Conservation (phyloP, 2,329 filamentous ascomycete species). For the Lizonia empirigonia region DNA sequence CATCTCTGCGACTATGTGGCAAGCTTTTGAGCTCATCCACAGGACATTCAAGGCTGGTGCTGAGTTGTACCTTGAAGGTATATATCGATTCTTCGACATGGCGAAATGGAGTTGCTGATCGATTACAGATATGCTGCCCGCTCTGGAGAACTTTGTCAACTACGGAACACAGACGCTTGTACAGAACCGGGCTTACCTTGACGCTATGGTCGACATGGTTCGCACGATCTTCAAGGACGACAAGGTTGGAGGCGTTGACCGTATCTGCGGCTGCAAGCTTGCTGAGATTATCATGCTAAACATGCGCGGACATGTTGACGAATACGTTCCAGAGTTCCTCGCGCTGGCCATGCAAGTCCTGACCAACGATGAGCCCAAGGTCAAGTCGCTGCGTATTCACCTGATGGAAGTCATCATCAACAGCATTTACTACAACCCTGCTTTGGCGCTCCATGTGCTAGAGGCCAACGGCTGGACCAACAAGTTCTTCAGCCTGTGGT, state of each 20-base stretch:
- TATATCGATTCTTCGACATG: background rate
- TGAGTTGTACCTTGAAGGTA: constrained; percentile 86
- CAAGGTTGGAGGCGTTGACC: constrained; percentile 90
- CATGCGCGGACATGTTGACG: constrained; percentile 84
- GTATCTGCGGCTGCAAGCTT: constrained; percentile 96
- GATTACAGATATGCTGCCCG: constrained; percentile 84
- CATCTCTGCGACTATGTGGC: constrained; percentile 97
- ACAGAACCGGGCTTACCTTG: constrained; percentile 83
- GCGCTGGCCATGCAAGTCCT: constrained; percentile 86
- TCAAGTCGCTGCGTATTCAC: constrained; percentile 94
- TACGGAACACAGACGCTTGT: constrained; percentile 82
- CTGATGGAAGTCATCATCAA: constrained; percentile 99
- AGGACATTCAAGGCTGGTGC: constrained; percentile 96
- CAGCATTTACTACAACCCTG: constrained; percentile 94
- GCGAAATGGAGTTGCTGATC: constrained; percentile 13
- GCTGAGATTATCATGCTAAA: constrained; percentile 97
- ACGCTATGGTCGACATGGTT: constrained; percentile 91
- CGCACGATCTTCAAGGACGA: constrained; percentile 91
- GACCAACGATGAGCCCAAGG: constrained; percentile 74
- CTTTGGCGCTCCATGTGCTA: constrained; percentile 82
- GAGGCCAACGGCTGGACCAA: constrained; percentile 95
- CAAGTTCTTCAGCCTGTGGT: constrained; percentile 98
- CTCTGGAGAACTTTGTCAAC: constrained; percentile 95
- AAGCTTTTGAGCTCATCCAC: constrained; percentile 95
- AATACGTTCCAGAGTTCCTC: constrained; percentile 87